Conservation (phyloP, 2,329 filamentous ascomycete genomes). For the Fusarium chlamydosporum region DNA sequence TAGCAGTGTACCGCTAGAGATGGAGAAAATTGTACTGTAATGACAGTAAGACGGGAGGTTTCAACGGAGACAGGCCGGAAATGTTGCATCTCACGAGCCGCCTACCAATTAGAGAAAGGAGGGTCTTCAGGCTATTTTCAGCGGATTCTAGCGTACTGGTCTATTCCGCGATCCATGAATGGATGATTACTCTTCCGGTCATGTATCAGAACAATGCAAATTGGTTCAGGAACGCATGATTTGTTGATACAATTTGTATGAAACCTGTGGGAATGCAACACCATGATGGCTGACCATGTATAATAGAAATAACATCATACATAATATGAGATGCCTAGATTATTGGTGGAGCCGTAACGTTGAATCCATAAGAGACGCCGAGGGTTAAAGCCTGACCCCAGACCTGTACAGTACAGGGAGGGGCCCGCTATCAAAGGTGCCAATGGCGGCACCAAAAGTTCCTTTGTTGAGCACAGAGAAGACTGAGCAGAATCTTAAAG, state of each 20-base stretch:
- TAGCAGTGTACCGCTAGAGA: slow-evolving; percentile 20
- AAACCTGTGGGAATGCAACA: slow-evolving; percentile 12
- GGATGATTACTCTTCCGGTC: background rate
- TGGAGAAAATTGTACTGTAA: slow-evolving; percentile 14
- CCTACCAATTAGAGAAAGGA: slow-evolving; percentile 9
- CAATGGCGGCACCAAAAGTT: slow-evolving; percentile 51
- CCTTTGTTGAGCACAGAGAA: slow-evolving; percentile 29
- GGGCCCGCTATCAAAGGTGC: slow-evolving; percentile 50
- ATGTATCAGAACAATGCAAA: background rate
- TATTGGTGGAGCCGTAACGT: slow-evolving; percentile 22
- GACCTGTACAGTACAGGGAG: slow-evolving; percentile 30
- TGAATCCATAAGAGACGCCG: slow-evolving; percentile 26
- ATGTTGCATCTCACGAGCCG: slow-evolving; percentile 11
- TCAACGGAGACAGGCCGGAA: slow-evolving; percentile 39
- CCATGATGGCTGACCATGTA: slow-evolving; percentile 21
- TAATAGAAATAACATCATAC: slow-evolving; percentile 19
- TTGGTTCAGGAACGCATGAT: slow-evolving; percentile 1
- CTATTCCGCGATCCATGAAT: slow-evolving; percentile 1
- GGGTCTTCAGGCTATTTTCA: background rate
- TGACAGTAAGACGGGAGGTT: slow-evolving; percentile 40
- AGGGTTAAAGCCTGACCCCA: slow-evolving; percentile 29
- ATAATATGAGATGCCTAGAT: background rate
- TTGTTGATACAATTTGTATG: slow-evolving; percentile 10
- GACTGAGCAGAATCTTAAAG: slow-evolving; percentile 1
- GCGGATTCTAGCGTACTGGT: background rate